Evolutionary conservation across 179 eudicot genomes (phyloP), one percentile per base, ranked within the genome.

Genomic region (Amaranthus tricolor): DNA sequence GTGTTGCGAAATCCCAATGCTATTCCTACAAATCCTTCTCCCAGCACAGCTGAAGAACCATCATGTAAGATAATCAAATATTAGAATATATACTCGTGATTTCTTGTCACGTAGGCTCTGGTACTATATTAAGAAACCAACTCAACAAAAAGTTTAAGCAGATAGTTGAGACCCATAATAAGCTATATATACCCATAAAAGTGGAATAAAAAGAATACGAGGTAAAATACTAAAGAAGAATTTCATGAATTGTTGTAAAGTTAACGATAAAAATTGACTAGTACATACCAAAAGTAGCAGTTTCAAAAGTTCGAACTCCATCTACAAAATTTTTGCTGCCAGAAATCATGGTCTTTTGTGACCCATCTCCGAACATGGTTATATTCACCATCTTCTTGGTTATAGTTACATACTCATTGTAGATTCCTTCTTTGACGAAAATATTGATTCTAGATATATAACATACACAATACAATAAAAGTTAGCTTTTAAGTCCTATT

Each of bases 311-410:
- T 15, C 84, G 82, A 47, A 83, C 85, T 45, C 89, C 92, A 78
- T 93, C 97, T 31, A 75, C 86, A 51, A 72, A 81, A 71, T 86
- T 94, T 77, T 91, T 94, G 81, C 75, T 89, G 44, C 98, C 98
- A 0, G 89, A 85, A 68, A 94, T 68, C 14, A 91, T 68, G 45
- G 86, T 86, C 76, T 91, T 91, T 20, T 91, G 88, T 6, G 98
- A 90, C 62, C 98, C 98, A 52, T 93, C 98, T 70, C 98, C 98
- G 31, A 82, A 84, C 84, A 93, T 87, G 71, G 90, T 89, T 63
- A 91, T 58, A 48, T 93, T 91, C 5, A 65, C 81, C 90, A 89
- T 88, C 53, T 82, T 74, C 75, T 87, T 85, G 0, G 88, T 81
- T 43, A 93, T 81, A 17, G 75, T 89, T 69, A 91, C 91, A 11